phyloP scores from a whole-genome alignment of 495 filamentous ascomycete species.

The Aspergillus steynii region DNA sequence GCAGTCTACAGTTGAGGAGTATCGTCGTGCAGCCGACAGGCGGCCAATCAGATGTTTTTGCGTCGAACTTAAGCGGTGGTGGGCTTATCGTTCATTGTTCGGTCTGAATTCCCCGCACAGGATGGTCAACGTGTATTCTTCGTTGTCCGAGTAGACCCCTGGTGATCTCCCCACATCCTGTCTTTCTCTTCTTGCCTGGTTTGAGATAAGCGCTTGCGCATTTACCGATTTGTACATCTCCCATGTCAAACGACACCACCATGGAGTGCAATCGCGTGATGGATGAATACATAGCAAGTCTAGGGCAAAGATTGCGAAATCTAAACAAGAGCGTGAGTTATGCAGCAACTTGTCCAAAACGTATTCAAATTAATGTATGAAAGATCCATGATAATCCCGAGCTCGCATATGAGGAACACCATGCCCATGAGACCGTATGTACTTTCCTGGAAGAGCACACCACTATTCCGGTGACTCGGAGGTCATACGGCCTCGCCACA shows the following conservation, averaged over 20 bases:
- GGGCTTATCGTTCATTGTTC: not conserved
- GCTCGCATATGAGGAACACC: slow-evolving; percentile 49
- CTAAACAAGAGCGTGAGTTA: not conserved
- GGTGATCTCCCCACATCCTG: not conserved
- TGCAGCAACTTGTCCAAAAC: not conserved
- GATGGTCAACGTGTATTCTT: too few relatives aligned
- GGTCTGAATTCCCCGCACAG: not conserved
- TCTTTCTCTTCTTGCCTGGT: not conserved
- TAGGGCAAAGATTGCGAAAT: not conserved
- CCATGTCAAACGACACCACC: not conserved
- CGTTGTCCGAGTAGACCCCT: too few relatives aligned
- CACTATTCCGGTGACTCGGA: slow-evolving; percentile 45
- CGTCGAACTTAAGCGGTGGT: not conserved
- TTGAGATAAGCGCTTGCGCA: not conserved
- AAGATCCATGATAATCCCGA: slow-evolving; percentile 46
- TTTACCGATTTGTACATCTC: not conserved
- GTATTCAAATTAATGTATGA: not conserved
- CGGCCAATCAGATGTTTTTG: not conserved
- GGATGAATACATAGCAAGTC: not conserved
- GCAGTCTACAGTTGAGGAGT: too few relatives aligned
- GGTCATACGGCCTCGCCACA: slow-evolving; percentile 31
- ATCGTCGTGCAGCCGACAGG: too few relatives aligned
- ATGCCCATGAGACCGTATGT: slow-evolving; percentile 52
- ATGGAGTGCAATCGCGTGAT: not conserved
- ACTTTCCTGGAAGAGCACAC: slow-evolving; percentile 44